Evolutionary conservation across 129 eudicot species (phyloP).

Genomic region (Lonicera japonica): DNA sequence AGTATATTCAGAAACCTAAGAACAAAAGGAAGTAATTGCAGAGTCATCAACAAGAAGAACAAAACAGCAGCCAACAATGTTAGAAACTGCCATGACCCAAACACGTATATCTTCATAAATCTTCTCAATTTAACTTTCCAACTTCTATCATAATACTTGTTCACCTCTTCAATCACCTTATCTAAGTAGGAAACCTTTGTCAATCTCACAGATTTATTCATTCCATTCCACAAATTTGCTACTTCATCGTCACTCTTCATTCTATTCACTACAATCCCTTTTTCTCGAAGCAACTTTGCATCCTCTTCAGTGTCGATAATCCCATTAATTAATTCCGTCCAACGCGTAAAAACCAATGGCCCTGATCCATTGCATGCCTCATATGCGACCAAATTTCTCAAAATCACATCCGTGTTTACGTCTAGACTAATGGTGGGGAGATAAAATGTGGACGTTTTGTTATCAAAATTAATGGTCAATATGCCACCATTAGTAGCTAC

Average conservation of each 20-base stretch:
- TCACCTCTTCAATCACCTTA: constrained; percentile 55
- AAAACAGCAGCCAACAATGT: constrained; percentile 28
- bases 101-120: constrained; percentile 34
- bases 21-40: constrained; percentile 36
- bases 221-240: constrained; percentile 69
- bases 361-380: constrained; percentile 49
- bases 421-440: constrained; percentile 45
- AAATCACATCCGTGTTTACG: constrained; percentile 32
- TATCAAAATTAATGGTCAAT: constrained; percentile 38
- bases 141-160: constrained; percentile 34
- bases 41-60: constrained; percentile 34
- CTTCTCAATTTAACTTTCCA: constrained; percentile 41
- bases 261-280: constrained; percentile 43
- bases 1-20: not conserved
- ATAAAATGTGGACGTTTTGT: constrained; percentile 12
- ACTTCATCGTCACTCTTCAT: constrained; percentile 61
- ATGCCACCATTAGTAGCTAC: constrained; percentile 38
- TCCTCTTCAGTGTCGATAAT: constrained; percentile 60
- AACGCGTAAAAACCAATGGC: constrained; percentile 51
- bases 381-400: constrained; percentile 59
- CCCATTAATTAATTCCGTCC: constrained; percentile 64
- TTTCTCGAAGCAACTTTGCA: constrained; percentile 43
- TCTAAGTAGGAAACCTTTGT: constrained; percentile 48
- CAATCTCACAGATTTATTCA: constrained; percentile 44
- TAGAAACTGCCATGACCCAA: constrained; percentile 48